Evolutionary conservation across 441 rosid genomes (phyloP).

Genomic region (Rhodomyrtus psidioides): DNA sequence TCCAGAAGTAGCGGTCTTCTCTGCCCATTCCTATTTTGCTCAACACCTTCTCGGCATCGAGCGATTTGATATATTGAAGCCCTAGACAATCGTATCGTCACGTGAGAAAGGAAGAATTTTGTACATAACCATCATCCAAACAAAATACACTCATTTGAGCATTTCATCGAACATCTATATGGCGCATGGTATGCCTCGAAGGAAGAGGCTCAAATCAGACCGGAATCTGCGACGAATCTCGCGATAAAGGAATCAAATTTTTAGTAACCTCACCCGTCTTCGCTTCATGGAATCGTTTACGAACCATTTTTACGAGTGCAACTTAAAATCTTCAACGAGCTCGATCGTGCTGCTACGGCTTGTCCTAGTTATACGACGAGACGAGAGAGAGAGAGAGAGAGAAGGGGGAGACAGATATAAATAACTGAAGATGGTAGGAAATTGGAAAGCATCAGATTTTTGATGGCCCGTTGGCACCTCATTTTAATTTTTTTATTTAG

Average conservation of each 20-base stretch:
- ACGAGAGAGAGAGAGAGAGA: background rate
- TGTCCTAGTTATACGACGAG: background rate
- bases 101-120: background rate
- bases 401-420: background rate
- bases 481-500: too few relatives aligned
- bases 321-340: background rate
- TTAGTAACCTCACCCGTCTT: constrained; percentile 33
- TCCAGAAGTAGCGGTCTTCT: constrained; percentile 69
- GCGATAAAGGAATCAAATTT: background rate
- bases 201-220: background rate
- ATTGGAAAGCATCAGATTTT: background rate
- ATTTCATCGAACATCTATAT: constrained; percentile 13
- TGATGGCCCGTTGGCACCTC: background rate
- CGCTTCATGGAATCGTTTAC: constrained; percentile 46
- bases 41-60: constrained; percentile 41
- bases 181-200: background rate
- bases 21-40: constrained; percentile 65
- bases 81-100: constrained; percentile 17
- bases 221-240: background rate
- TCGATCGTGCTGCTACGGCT: background rate
- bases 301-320: constrained; percentile 28
- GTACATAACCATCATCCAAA: background rate
- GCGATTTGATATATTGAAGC: constrained; percentile 36
- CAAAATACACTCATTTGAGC: background rate
- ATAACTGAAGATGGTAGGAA: background rate